Evolutionary conservation across 2,329 filamentous ascomycete species (phyloP), one percentile per base, ranked within the genome.

Genomic region (Hypoxylon sp.): DNA sequence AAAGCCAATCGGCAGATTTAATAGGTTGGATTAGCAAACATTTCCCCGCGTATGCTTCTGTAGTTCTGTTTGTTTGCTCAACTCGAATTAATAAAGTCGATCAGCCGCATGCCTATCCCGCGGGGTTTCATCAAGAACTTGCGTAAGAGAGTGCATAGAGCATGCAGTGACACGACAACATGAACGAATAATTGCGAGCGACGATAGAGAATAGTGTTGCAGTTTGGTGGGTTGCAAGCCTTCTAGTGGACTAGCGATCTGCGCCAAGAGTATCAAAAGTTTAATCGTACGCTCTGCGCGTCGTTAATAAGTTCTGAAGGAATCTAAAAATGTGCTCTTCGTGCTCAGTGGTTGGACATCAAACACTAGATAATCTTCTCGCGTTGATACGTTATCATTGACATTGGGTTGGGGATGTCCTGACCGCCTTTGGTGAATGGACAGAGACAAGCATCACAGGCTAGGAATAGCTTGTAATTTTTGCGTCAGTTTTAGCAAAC

Each of bases 401-500:
- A 17, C 21, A n/a, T 36, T 43, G 38, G 38, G 45, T 49, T 41
- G 36, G 52, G n/a, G 36, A 48, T 28, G 30, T 52, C 60, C 52
- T 71, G 63, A 71, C 68, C 68, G 68, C 66, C 52, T 62, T 43
- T 38, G 30, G 53, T 49, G 25, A 34, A 41, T 43, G 32, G 36
- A 41, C 28, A 59, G 53, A 66, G 52, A 65, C 53, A 60, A 53
- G 60, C 59, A 62, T 32, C 41, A 55, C 51, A 43, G 32, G 41
- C 36, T 48, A 34, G 41, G 45, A 60, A 53, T 25, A 36, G 43
- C 50, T 43, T 48, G 60, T 62, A 34, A 60, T 60, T 60, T 21
- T 63, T 69, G 65, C 63, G 55, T 67, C 53, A 64, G 32, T 46
- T 46, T 51, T 63, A 60, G 62, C 65, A 68, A 67, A 70, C 65